Percentiles rank a stretch among this genome's conserved stretches.
Conservation (phyloP, 202 grass and related monocot genomes). For the Bolboschoenoplectus hybrid region DNA sequence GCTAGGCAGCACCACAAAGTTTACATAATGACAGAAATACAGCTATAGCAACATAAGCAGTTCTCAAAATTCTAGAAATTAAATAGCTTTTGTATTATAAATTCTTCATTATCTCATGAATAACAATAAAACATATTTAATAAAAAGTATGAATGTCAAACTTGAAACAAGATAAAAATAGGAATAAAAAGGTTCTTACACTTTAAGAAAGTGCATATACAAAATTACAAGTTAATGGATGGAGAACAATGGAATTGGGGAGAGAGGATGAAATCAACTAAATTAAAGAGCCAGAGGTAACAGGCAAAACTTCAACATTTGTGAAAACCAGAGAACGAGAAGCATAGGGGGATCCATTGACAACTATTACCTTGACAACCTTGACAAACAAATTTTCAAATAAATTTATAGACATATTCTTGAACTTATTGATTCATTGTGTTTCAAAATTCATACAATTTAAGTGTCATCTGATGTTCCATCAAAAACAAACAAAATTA, state of each 20-base stretch:
- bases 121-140: slow-evolving; percentile 18
- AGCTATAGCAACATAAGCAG: not conserved
- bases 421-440: too few relatives aligned
- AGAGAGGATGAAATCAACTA: not conserved
- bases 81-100: slow-evolving; percentile 3
- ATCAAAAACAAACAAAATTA: too few relatives aligned
- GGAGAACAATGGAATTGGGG: not conserved
- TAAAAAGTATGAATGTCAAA: not conserved
- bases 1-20: not conserved
- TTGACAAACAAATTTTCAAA: too few relatives aligned
- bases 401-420: too few relatives aligned
- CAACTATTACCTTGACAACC: too few relatives aligned
- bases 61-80: not conserved
- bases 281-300: not conserved
- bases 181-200: not conserved
- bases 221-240: not conserved
- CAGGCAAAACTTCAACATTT: not conserved
- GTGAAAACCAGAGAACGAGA: slow-evolving; percentile 5
- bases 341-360: too few relatives aligned
- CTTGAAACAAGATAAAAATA: not conserved
- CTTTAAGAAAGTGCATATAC: not conserved
- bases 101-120: slow-evolving; percentile 3
- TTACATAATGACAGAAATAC: not conserved
- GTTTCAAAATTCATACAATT: too few relatives aligned
- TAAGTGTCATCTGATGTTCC: too few relatives aligned